A percentile compares a stretch with the other conserved stretches of the same genome.
Conservation (phyloP, 257 asterid species). For the Fraxinus anomala region DNA sequence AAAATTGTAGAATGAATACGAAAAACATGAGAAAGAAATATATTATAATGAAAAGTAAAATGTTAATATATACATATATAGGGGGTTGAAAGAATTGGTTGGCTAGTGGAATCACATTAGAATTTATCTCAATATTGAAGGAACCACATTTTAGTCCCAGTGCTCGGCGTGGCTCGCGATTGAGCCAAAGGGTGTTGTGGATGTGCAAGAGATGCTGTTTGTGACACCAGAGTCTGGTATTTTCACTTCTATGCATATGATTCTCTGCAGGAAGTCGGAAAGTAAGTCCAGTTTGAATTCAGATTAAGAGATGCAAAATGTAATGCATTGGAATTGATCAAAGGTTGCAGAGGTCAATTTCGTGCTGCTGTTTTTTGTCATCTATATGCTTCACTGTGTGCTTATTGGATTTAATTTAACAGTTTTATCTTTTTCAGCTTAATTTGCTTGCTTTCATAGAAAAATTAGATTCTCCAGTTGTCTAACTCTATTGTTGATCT, state of each 20-base stretch:
- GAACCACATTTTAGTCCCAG: too few species aligned
- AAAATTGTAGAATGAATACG: too few species aligned
- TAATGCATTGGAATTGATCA: slow-evolving; percentile 28
- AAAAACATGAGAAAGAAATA: too few species aligned
- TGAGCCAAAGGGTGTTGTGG: slow-evolving; percentile 7
- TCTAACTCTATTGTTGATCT: neutral
- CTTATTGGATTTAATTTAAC: slow-evolving; percentile 33
- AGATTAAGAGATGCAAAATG: slow-evolving; percentile 20
- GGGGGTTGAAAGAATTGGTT: too few species aligned
- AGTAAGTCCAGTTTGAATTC: slow-evolving; percentile 26
- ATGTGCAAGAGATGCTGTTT: too few species aligned
- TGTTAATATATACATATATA: too few species aligned
- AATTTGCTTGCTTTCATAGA: slow-evolving; percentile 16
- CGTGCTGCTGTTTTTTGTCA: neutral
- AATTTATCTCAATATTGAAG: too few species aligned
- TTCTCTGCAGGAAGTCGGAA: slow-evolving; percentile 76
- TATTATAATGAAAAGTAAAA: too few species aligned
- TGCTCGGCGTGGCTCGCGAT: too few species aligned
- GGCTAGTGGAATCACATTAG: too few species aligned
- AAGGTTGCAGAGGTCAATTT: slow-evolving; percentile 25
- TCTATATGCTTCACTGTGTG: slow-evolving; percentile 9
- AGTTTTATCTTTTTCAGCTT: slow-evolving; percentile 20
- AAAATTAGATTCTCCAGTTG: neutral
- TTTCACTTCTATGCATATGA: slow-evolving; percentile 79
- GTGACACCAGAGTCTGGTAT: slow-evolving; percentile 44